These are phyloP conservation scores for Geopyxis carbonaria DNA, from an alignment of 495 filamentous ascomycete genomes.

Conservation along the genomic window DNA sequence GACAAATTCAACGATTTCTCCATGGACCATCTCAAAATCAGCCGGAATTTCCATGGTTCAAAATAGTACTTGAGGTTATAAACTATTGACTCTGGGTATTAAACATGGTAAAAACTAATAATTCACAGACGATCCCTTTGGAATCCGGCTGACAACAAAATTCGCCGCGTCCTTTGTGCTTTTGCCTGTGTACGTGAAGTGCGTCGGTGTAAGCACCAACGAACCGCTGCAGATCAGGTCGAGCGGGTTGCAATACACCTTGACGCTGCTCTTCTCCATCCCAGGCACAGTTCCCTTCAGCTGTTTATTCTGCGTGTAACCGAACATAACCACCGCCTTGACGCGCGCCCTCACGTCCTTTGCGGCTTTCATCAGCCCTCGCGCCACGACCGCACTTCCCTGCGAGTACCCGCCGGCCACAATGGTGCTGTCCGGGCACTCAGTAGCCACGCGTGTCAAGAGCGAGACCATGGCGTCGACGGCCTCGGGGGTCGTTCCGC, in stretches of 20 bases:
- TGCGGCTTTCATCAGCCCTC: conserved; percentile 23
- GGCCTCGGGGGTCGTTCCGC: neutral
- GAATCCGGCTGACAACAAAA: too few relatives aligned
- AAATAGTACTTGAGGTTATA: too few relatives aligned
- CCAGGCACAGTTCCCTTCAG: neutral
- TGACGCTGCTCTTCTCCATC: neutral
- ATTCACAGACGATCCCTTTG: too few relatives aligned
- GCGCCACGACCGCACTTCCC: conserved; percentile 28
- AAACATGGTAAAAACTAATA: too few relatives aligned
- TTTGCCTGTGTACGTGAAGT: neutral
- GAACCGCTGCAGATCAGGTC: neutral
- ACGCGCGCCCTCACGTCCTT: conserved; percentile 26
- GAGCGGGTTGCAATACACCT: neutral
- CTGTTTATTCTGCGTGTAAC: conserved; percentile 23
- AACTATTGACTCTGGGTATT: too few relatives aligned
- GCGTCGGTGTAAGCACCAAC: neutral
- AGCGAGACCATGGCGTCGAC: neutral
- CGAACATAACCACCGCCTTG: conserved; percentile 29
- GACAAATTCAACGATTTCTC: too few relatives aligned
- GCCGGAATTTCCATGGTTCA: too few relatives aligned
- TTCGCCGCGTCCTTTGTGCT: too few relatives aligned
- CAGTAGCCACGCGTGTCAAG: neutral
- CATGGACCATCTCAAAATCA: too few relatives aligned
- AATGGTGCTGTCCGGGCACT: neutral
- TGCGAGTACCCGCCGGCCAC: conserved; percentile 20